Evolutionary conservation across 805 yeast genomes (phyloP).

Genomic region (Saccharomycopsis sp.): DNA sequence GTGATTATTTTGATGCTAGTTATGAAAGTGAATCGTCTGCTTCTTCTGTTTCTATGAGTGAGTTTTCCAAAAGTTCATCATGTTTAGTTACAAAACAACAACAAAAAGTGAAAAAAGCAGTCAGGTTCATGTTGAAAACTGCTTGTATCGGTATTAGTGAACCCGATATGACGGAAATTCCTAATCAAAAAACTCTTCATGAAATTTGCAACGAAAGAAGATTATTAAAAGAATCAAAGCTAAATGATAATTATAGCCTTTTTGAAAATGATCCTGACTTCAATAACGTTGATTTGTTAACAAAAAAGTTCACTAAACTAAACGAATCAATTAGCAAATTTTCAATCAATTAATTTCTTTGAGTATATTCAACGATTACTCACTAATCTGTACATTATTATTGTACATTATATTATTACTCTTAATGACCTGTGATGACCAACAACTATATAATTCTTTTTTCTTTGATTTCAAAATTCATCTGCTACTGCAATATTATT

Average conservation of each 20-base stretch:
- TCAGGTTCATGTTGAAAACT: neutral
- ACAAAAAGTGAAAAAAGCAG: neutral
- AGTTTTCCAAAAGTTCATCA: conserved; percentile 6
- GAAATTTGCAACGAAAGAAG: conserved; percentile 14
- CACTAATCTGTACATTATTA: too few relatives aligned
- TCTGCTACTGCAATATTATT: too few relatives aligned
- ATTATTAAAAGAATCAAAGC: neutral
- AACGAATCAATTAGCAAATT: too few relatives aligned
- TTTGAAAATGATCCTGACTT: conserved; percentile 17
- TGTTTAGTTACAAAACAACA: too few relatives aligned
- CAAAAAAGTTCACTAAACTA: conserved; percentile 10
- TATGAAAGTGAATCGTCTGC: conserved; percentile 10
- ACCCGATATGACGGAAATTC: neutral
- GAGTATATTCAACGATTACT: too few relatives aligned
- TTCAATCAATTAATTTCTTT: too few relatives aligned
- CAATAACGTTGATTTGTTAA: conserved; percentile 8
- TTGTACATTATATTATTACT: too few relatives aligned
- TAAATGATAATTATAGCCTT: neutral
- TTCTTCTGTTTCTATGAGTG: neutral
- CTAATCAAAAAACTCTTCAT: conserved; percentile 13
- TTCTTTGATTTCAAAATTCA: too few relatives aligned
- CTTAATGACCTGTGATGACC: too few relatives aligned
- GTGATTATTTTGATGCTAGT: conserved; percentile 1
- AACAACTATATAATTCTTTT: too few relatives aligned
- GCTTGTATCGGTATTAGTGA: conserved; percentile 14